Conservation (phyloP, 2,329 filamentous ascomycete species). For the Aspergillus fumigatus region DNA sequence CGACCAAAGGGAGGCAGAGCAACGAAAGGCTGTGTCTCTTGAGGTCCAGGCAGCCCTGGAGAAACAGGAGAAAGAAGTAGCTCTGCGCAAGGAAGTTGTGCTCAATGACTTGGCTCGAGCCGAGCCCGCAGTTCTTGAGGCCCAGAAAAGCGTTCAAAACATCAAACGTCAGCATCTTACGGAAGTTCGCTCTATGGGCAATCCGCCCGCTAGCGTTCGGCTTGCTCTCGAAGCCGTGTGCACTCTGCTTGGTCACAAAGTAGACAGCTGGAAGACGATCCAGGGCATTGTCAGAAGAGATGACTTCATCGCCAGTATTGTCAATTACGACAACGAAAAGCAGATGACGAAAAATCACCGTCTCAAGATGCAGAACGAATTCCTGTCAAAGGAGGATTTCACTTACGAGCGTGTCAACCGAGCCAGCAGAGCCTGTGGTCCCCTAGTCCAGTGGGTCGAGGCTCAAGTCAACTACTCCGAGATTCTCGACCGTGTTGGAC, state of each 20-base stretch:
- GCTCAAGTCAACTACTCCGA: constrained; percentile 98
- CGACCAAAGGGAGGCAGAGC: constrained; percentile 90
- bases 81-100: constrained; percentile 76
- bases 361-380: constrained; percentile 87
- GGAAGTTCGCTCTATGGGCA: constrained; percentile 95
- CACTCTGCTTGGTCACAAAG: constrained; percentile 85
- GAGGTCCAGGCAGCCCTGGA: constrained; percentile 85
- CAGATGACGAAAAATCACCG: constrained; percentile 85
- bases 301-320: constrained; percentile 96
- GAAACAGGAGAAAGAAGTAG: constrained; percentile 84
- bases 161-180: constrained; percentile 97
- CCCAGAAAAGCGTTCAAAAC: constrained; percentile 93
- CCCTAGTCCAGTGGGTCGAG: constrained; percentile 92
- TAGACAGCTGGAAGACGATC: constrained; percentile 86
- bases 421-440: constrained; percentile 93
- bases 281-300: constrained; percentile 84
- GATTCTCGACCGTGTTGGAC: constrained; percentile 89
- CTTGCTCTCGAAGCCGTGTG: constrained; percentile 95
- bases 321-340: constrained; percentile 92
- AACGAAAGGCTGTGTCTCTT: constrained; percentile 79
- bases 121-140: constrained; percentile 87
- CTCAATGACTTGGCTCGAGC: constrained; percentile 82
- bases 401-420: constrained; percentile 95
- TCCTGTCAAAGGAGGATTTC: constrained; percentile 88
- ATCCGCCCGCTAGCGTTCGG: constrained; percentile 83